These are phyloP conservation scores for Amaranthus tricolor DNA, from an alignment of 179 eudicot species.

Conservation along the genomic window DNA sequence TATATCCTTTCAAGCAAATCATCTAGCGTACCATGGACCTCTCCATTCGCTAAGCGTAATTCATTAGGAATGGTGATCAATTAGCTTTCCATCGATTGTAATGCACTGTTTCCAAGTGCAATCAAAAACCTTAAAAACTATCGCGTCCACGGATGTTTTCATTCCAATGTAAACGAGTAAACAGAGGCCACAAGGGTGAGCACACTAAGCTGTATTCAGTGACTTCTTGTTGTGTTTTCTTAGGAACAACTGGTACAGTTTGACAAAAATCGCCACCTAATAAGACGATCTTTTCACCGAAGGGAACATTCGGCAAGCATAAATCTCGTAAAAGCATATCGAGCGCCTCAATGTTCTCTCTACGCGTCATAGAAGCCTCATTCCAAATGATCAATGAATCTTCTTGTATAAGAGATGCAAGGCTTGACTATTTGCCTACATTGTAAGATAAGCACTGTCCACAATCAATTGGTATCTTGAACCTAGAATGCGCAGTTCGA, in stretches of 20 bases:
- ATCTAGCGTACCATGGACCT: too few relatives aligned
- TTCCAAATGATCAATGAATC: not conserved
- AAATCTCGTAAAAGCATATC: not conserved
- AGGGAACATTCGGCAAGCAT: not conserved
- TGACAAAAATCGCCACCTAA: slow-evolving; percentile 1
- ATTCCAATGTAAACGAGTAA: too few relatives aligned
- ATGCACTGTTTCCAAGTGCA: too few relatives aligned
- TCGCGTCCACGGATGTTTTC: not conserved
- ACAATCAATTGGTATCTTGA: not conserved
- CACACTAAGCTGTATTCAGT: not conserved
- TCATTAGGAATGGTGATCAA: too few relatives aligned
- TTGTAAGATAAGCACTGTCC: not conserved
- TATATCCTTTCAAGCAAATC: too few relatives aligned
- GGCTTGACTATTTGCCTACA: not conserved
- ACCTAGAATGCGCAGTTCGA: too few relatives aligned
- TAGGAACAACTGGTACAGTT: not conserved
- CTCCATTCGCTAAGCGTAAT: too few relatives aligned
- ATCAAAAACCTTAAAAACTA: too few relatives aligned
- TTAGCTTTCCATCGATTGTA: not conserved
- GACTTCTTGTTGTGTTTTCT: not conserved
- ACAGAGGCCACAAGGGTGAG: not conserved
- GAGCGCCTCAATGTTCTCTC: not conserved
- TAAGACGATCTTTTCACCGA: not conserved
- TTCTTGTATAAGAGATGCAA: not conserved
- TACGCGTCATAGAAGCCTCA: not conserved